Conservation (phyloP, 2,329 filamentous ascomycete species). For the Pestalotiopsis sp. region DNA sequence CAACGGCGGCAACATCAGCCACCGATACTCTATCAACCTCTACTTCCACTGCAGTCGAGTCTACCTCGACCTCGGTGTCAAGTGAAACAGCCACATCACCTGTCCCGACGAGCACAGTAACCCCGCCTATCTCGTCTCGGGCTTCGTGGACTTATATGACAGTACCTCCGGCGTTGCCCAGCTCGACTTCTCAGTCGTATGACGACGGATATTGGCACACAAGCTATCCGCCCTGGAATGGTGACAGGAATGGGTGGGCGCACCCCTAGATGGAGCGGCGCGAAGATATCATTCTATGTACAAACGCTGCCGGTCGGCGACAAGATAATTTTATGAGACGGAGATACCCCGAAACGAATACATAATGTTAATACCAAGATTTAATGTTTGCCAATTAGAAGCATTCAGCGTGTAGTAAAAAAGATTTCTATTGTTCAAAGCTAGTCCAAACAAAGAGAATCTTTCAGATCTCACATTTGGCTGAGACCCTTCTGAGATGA, state of each 20-base stretch:
- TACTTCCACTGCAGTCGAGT: neutral
- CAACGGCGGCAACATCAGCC: neutral
- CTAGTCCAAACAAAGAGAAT: too few species aligned
- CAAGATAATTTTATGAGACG: neutral
- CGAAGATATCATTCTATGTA: neutral
- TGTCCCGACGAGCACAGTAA: neutral
- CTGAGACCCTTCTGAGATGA: too few species aligned
- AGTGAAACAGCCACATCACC: neutral
- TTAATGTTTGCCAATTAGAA: neutral
- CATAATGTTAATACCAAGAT: conserved; percentile 12
- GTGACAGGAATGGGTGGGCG: neutral
- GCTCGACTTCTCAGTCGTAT: conserved; percentile 12
- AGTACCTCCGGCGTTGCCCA: conserved; percentile 1
- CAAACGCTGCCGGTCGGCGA: conserved; percentile 7
- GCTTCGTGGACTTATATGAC: neutral
- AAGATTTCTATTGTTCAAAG: too few species aligned
- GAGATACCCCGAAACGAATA: conserved; percentile 4
- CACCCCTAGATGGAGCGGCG: neutral
- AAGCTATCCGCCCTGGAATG: conserved; percentile 16
- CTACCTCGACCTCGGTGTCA: neutral
- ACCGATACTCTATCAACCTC: neutral
- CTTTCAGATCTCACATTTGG: too few species aligned
- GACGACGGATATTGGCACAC: conserved; percentile 19
- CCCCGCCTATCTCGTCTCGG: neutral
- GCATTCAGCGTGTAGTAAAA: too few species aligned